Evolutionary conservation across 2,329 filamentous ascomycete genomes (phyloP).

Genomic region (Talaromyces sp.): DNA sequence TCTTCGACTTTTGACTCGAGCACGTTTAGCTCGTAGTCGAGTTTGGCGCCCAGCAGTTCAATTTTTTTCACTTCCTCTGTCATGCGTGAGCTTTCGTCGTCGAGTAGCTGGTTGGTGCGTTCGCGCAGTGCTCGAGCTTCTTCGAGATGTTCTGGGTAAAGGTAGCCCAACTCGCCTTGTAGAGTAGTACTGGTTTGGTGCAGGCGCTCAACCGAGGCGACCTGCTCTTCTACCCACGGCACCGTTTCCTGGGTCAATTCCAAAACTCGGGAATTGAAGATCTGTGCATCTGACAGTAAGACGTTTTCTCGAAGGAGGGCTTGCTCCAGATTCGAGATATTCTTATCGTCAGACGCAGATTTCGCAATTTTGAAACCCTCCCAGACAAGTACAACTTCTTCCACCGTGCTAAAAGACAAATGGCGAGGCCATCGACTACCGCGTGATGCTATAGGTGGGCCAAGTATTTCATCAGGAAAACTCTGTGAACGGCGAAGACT

Average conservation of each 20-base stretch:
- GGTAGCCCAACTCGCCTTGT: slow-evolving; percentile 58
- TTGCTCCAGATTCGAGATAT: slow-evolving; percentile 37
- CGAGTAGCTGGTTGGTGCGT: slow-evolving; percentile 63
- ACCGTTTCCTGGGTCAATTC: slow-evolving; percentile 32
- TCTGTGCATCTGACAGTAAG: slow-evolving; percentile 30
- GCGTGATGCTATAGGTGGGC: slow-evolving; percentile 5
- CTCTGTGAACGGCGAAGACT: slow-evolving; percentile 35
- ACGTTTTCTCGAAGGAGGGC: slow-evolving; percentile 35
- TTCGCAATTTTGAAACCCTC: slow-evolving; percentile 22
- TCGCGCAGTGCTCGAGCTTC: slow-evolving; percentile 64
- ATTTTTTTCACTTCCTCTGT: slow-evolving; percentile 71
- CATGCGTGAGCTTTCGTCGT: slow-evolving; percentile 63
- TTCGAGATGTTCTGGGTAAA: slow-evolving; percentile 67
- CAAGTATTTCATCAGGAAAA: slow-evolving; percentile 16
- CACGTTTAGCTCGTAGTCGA: slow-evolving; percentile 86
- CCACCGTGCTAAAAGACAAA: slow-evolving; percentile 44
- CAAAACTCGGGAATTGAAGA: slow-evolving; percentile 31
- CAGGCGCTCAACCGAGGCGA: slow-evolving; percentile 50
- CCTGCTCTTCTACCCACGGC: slow-evolving; percentile 40
- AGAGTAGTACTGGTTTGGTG: slow-evolving; percentile 60
- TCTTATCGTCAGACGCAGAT: slow-evolving; percentile 24
- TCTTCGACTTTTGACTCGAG: slow-evolving; percentile 78
- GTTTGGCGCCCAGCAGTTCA: slow-evolving; percentile 72
- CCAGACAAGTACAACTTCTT: slow-evolving; percentile 39
- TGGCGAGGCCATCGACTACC: slow-evolving; percentile 35